A percentile compares a stretch with the other conserved stretches of the same genome.
Evolutionary conservation across 495 filamentous ascomycete genomes (phyloP).

Genomic region (Ascobolus immersus): DNA sequence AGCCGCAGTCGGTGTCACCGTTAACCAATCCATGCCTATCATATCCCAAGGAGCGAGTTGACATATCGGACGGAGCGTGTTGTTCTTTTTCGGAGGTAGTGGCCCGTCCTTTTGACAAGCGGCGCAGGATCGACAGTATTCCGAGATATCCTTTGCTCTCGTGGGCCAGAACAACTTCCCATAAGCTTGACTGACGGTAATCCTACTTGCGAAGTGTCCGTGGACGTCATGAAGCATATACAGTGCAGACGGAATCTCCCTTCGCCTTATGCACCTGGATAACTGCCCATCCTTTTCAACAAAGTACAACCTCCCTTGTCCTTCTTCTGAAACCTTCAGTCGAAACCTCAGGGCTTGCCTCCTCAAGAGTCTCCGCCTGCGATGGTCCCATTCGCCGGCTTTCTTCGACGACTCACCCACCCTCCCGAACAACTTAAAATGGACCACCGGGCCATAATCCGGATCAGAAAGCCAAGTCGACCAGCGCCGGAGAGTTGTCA

Average conservation of each 20-base stretch:
- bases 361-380: too few relatives aligned
- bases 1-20: background rate
- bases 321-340: too few relatives aligned
- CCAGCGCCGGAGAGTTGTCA: too few relatives aligned
- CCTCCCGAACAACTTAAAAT: too few relatives aligned
- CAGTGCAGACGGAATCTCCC: background rate
- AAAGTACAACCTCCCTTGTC: background rate
- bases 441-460: too few relatives aligned
- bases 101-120: slow-evolving; percentile 3
- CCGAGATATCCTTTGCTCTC: background rate
- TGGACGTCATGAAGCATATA: background rate
- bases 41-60: slow-evolving; percentile 2
- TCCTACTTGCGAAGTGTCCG: background rate
- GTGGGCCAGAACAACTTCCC: background rate
- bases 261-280: background rate
- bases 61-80: background rate
- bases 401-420: too few relatives aligned
- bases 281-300: background rate
- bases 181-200: background rate
- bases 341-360: too few relatives aligned
- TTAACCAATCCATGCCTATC: slow-evolving; percentile 1
- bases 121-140: background rate
- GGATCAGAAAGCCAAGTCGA: too few relatives aligned
- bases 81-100: background rate
- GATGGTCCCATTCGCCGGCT: too few relatives aligned